These are phyloP conservation scores for Pythium scleroteichum DNA, from an alignment of 352 stramenopile species.

Conservation along the genomic window DNA sequence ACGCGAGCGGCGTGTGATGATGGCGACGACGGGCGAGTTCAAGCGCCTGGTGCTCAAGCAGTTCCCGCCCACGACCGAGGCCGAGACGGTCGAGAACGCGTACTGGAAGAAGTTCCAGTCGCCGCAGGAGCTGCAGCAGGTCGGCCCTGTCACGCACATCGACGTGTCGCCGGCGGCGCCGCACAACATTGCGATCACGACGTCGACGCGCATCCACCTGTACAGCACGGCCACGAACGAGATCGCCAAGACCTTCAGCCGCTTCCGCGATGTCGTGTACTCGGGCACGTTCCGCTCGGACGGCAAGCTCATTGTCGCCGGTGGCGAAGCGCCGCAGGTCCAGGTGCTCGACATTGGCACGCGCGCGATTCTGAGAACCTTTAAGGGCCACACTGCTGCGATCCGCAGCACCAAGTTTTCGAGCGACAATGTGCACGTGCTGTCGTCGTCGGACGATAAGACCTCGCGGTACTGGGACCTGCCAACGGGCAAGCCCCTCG, in stretches of 20 bases:
- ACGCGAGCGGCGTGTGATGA: too few relatives aligned
- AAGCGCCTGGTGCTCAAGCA: constrained; percentile 88
- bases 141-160: constrained; percentile 84
- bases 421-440: constrained; percentile 81
- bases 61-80: constrained; percentile 77
- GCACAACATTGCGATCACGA: constrained; percentile 86
- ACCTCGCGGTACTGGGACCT: constrained; percentile 89
- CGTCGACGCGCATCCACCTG: constrained; percentile 84
- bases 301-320: constrained; percentile 86
- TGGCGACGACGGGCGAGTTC: constrained; percentile 80
- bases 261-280: constrained; percentile 88
- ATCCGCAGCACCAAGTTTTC: constrained; percentile 83
- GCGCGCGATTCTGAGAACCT: constrained; percentile 80
- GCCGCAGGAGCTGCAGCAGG: constrained; percentile 80
- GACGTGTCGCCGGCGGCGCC: constrained; percentile 78
- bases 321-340: constrained; percentile 71
- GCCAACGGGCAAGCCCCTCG: constrained; percentile 75
- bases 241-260: constrained; percentile 88
- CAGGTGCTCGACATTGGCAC: constrained; percentile 87
- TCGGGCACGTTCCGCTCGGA: constrained; percentile 86
- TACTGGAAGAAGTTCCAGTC: constrained; percentile 91
- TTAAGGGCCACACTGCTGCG: constrained; percentile 83
- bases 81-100: constrained; percentile 74
- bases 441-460: constrained; percentile 91
- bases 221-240: constrained; percentile 84